phyloP scores from a whole-genome alignment of 257 asterid species.

The Solanum stenotomum region DNA sequence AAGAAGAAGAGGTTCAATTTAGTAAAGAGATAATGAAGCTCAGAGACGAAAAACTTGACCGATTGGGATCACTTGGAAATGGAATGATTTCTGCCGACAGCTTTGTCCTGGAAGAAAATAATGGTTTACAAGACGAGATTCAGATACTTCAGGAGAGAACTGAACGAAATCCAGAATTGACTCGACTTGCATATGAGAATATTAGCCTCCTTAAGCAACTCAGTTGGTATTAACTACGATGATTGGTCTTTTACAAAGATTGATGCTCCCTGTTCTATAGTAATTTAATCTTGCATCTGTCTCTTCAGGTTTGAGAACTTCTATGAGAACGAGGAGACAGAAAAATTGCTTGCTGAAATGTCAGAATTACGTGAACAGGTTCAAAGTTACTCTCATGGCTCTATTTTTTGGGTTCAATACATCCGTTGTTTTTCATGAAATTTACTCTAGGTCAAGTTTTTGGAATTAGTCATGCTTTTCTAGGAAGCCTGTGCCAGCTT shows the following conservation, averaged over 20 bases:
- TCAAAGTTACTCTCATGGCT: background rate
- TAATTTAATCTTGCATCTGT: constrained; percentile 1
- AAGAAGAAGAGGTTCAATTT: constrained; percentile 40
- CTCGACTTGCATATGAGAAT: constrained; percentile 32
- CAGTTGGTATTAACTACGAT: constrained; percentile 24
- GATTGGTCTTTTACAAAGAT: background rate
- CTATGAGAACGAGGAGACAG: constrained; percentile 43
- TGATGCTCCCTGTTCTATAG: background rate
- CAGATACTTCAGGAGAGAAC: constrained; percentile 33
- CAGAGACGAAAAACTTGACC: constrained; percentile 50
- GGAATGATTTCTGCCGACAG: constrained; percentile 41
- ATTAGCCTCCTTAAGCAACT: constrained; percentile 40
- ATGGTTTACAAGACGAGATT: constrained; percentile 43
- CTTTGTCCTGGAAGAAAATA: constrained; percentile 40
- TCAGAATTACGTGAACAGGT: constrained; percentile 53
- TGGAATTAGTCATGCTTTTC: constrained; percentile 27
- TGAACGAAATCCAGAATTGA: constrained; percentile 35
- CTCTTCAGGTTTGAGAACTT: constrained; percentile 40
- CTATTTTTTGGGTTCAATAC: background rate
- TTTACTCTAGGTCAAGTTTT: constrained; percentile 16
- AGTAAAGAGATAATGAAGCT: constrained; percentile 42
- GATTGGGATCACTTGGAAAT: constrained; percentile 36
- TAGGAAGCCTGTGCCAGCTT: constrained; percentile 10
- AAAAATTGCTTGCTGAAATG: constrained; percentile 36
- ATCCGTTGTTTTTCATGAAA: constrained; percentile 5